Base-by-base conservation (phyloP, 1,139 yeast genomes). In the Kodamaea sp. region DNA sequence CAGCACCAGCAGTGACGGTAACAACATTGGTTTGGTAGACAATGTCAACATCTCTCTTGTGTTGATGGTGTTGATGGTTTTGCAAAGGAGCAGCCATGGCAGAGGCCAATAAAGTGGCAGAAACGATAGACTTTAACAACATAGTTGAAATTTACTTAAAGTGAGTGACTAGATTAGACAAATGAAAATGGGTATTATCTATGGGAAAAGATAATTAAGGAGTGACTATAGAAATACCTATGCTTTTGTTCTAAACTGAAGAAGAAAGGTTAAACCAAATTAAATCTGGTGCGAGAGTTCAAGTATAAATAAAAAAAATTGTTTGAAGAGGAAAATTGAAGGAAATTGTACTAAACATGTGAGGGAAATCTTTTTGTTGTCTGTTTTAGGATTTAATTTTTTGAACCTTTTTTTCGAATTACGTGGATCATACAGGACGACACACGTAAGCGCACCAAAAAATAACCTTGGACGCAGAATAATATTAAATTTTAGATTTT, bases 41-140 rank as follows among this genome's bases (percentile, higher is more conserved):
- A 40, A 62, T 57, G 36, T 58, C 54, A 39, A 63, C 63, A 30
- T 53, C 73, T 60, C 66, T 66, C 53, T 65, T 65, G 44, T 65
- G 64, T 22, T 54, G 50, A 46, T 67, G 63, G 51, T 67, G 66
- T 49, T 67, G 73, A 48, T 67, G 70, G 47, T 61, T 62, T 42
- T 48, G 51, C 49, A 64, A 55, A 36, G 67, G 67, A 44, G 56
- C 58, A 42, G 66, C 65, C 38, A 43, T 35, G 37, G 49, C 58
- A 30, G 56, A 31, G 43, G 57, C 60, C 41, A 50, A 52, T 40
- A 53, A 39, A 43, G 58, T 49, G 38, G 57, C 58, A 27, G 49
- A 39, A 39, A 52, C 51, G 50, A 57, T 42, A 22, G 60, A 53
- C 43, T 54, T 53, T 48, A 57, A 57, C 50, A 57, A 57, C 62